A percentile compares a stretch with the other conserved stretches of the same genome.
These are phyloP conservation scores for Gracilaria gracilis DNA, from an alignment of 23 red algal species.

Conservation along the genomic window DNA sequence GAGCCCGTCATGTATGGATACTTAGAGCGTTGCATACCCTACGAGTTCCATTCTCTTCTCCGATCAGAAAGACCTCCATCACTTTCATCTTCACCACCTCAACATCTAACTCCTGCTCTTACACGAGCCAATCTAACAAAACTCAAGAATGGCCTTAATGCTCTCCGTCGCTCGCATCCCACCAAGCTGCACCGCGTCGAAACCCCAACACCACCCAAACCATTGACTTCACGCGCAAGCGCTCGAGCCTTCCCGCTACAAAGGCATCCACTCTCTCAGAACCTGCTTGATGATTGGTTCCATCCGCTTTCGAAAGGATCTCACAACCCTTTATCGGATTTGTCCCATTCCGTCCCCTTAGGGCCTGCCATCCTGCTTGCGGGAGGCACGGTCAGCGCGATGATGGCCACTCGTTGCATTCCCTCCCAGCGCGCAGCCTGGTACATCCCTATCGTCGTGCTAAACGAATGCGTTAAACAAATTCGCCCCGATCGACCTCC, in stretches of 20 bases:
- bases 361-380: constrained; percentile 73
- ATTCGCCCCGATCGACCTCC: constrained; percentile 67
- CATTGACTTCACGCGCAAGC: background rate
- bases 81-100: constrained; percentile 26
- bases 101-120: constrained; percentile 23
- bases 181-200: constrained; percentile 68
- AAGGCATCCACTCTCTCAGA: constrained; percentile 39
- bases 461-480: constrained; percentile 77
- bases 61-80: constrained; percentile 27
- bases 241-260: constrained; percentile 55
- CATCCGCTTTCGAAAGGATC: constrained; percentile 42
- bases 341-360: constrained; percentile 64
- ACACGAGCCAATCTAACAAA: constrained; percentile 31
- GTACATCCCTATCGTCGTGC: constrained; percentile 73
- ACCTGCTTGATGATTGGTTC: constrained; percentile 73
- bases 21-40: constrained; percentile 56
- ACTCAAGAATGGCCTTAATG: constrained; percentile 42
- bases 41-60: constrained; percentile 57
- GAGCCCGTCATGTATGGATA: constrained; percentile 64
- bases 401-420: constrained; percentile 56
- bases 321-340: background rate
- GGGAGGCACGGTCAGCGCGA: constrained; percentile 57
- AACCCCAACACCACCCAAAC: background rate
- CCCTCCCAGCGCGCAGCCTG: constrained; percentile 70
- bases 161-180: constrained; percentile 51